Evolutionary conservation across 768 basidiomycete species (phyloP).

Genomic region (Tricholoma saponaceum): DNA sequence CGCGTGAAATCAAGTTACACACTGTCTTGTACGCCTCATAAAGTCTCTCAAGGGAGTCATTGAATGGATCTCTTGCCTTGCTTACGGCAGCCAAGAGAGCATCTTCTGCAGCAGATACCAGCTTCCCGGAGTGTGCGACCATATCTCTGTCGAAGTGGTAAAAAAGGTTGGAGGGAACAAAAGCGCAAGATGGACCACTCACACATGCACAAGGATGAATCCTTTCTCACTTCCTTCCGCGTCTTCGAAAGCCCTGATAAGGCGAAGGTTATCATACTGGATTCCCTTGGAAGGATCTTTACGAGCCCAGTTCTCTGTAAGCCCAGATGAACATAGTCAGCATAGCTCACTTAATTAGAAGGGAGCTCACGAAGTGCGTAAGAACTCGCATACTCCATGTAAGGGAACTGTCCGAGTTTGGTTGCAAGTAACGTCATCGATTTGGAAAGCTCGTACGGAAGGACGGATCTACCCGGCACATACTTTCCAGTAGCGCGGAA

Average conservation of each 20-base stretch:
- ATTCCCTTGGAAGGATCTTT: conserved; percentile 18
- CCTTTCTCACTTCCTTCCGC: conserved; percentile 20
- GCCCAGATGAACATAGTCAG: background rate
- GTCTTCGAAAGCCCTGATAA: conserved; percentile 30
- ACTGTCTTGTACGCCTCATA: conserved; percentile 1
- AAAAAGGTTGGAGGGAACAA: background rate
- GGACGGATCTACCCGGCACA: conserved; percentile 19
- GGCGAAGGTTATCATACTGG: conserved; percentile 25
- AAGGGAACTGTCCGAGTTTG: conserved; percentile 18
- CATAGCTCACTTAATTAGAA: background rate
- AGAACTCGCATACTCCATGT: conserved; percentile 29
- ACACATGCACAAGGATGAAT: conserved; percentile 22
- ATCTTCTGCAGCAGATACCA: conserved; percentile 20
- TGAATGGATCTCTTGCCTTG: conserved; percentile 16
- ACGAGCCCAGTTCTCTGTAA: conserved; percentile 1
- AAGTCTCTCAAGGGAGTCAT: conserved; percentile 15
- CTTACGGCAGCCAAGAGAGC: conserved; percentile 16
- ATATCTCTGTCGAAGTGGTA: conserved; percentile 11
- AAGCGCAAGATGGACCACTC: background rate
- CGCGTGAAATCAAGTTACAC: background rate
- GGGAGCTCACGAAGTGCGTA: conserved; percentile 26
- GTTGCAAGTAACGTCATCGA: conserved; percentile 24
- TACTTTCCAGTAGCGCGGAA: conserved; percentile 23
- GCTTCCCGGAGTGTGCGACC: conserved; percentile 23
- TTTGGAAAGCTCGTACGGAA: conserved; percentile 21